Conservation (phyloP, 257 asterid genomes). For the Ajuga chamaepitys region DNA sequence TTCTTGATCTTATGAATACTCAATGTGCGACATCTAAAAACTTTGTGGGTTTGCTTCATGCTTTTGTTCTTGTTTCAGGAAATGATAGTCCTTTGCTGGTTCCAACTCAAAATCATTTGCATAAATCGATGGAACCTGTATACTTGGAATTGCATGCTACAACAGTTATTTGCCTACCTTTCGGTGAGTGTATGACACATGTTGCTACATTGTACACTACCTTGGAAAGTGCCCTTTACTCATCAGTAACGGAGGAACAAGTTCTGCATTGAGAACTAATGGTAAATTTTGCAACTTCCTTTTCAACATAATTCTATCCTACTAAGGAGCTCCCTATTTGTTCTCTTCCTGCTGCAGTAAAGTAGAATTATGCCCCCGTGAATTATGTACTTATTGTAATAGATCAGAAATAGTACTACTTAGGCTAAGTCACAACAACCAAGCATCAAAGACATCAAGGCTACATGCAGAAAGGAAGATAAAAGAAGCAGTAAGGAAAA, state of each 20-base stretch:
- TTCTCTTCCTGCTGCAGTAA: too few species aligned
- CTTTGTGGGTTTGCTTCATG: neutral
- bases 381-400: too few species aligned
- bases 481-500: too few species aligned
- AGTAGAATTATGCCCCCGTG: too few species aligned
- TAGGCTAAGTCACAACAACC: too few species aligned
- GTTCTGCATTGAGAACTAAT: conserved; percentile 66
- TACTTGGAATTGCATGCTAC: conserved; percentile 89
- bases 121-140: conserved; percentile 48
- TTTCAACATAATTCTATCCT: neutral
- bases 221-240: conserved; percentile 76
- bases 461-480: too few species aligned
- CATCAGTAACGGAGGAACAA: conserved; percentile 77
- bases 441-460: too few species aligned
- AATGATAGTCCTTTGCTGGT: conserved; percentile 67
- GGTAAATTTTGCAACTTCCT: conserved; percentile 37
- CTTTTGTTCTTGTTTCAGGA: conserved; percentile 37
- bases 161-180: conserved; percentile 65
- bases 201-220: conserved; percentile 84
- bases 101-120: conserved; percentile 67
- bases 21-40: conserved; percentile 1
- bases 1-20: neutral
- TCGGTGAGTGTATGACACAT: conserved; percentile 83
- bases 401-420: too few species aligned
- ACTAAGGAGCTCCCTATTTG: too few species aligned